A percentile compares a stretch with the other conserved stretches of the same genome.
Evolutionary conservation across 441 rosid species (phyloP).

Genomic region (Arabidopsis lyrata): DNA sequence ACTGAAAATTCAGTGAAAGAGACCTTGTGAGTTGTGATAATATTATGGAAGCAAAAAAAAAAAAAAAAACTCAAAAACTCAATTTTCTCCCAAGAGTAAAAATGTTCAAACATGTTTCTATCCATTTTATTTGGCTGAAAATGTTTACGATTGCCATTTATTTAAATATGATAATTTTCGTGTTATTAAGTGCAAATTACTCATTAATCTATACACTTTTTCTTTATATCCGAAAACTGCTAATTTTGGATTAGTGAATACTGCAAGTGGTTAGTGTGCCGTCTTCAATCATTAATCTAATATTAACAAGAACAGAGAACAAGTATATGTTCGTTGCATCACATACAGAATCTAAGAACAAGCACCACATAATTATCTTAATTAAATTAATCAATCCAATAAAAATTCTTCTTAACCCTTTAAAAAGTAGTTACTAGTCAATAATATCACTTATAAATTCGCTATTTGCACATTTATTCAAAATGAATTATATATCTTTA

Average conservation of each 20-base stretch:
- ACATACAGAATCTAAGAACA: constrained; percentile 37
- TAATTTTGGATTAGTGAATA: constrained; percentile 19
- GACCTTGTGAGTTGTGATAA: background rate
- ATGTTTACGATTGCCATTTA: background rate
- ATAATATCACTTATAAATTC: background rate
- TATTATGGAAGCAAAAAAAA: background rate
- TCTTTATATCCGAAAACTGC: background rate
- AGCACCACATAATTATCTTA: constrained; percentile 8
- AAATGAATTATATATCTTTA: background rate
- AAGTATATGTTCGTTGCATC: constrained; percentile 35
- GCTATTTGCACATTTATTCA: constrained; percentile 23
- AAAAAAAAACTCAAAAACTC: background rate
- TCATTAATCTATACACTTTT: background rate
- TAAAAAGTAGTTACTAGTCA: background rate
- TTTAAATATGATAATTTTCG: background rate
- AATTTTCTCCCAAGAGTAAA: background rate
- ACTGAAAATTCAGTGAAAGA: constrained; percentile 6
- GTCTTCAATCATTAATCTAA: constrained; percentile 33
- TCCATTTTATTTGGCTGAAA: background rate
- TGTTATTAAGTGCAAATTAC: constrained; percentile 21
- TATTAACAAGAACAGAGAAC: constrained; percentile 15
- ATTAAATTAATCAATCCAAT: background rate
- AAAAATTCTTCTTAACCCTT: background rate
- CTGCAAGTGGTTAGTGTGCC: constrained; percentile 42
- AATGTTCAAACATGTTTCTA: background rate